These are phyloP conservation scores for Synchytrium microbalum DNA, from an alignment of 371 early-diverging fungal genomes.

Conservation along the genomic window DNA sequence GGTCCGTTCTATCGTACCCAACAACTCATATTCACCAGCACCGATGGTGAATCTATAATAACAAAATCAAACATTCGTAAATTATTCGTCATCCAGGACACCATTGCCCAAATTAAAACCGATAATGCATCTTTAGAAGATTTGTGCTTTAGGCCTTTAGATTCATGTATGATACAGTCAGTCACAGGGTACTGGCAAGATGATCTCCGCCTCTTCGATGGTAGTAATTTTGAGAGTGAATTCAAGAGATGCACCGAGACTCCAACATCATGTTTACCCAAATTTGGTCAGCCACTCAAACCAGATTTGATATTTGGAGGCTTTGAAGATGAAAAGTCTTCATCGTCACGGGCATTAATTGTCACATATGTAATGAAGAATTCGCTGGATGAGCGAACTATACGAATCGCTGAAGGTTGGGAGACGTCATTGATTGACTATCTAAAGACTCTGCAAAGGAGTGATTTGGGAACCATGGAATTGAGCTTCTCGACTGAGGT, in stretches of 20 bases:
- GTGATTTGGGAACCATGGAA: constrained; percentile 28
- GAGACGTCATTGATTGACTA: constrained; percentile 43
- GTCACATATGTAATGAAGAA: constrained; percentile 61
- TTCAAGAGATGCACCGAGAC: constrained; percentile 45
- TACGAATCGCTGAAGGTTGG: constrained; percentile 52
- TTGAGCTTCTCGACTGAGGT: constrained; percentile 61
- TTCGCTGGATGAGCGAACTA: constrained; percentile 36
- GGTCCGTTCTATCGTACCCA: constrained; percentile 67
- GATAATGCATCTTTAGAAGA: constrained; percentile 37
- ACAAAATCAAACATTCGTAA: constrained; percentile 37
- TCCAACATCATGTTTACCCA: constrained; percentile 56
- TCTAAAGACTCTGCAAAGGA: constrained; percentile 33
- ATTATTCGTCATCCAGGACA: constrained; percentile 48
- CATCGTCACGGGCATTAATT: constrained; percentile 47
- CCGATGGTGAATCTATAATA: constrained; percentile 36
- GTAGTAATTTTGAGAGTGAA: constrained; percentile 35
- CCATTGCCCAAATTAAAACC: constrained; percentile 33
- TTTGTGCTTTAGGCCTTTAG: constrained; percentile 62
- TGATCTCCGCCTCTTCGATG: constrained; percentile 43
- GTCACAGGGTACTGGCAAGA: constrained; percentile 67
- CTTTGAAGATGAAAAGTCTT: constrained; percentile 25
- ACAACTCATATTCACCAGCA: constrained; percentile 56
- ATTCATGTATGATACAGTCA: constrained; percentile 61
- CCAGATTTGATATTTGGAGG: constrained; percentile 66
- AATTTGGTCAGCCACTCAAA: constrained; percentile 56